Conservation (phyloP, 192 early-diverging fungal genomes). For the Rhizophagus clarus region DNA sequence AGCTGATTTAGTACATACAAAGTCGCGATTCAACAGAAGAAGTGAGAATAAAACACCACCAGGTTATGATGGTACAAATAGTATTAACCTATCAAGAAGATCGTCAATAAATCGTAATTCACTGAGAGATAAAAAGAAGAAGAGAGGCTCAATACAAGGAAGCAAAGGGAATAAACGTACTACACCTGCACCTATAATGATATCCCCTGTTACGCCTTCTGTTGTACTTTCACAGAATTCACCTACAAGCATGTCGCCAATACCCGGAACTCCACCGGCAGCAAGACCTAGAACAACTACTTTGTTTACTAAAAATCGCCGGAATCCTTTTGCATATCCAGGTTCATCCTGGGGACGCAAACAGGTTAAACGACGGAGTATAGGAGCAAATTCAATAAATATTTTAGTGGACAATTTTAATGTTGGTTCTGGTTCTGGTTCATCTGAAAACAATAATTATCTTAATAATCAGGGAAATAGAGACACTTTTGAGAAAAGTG, state of each 20-base stretch:
- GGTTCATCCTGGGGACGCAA: conserved; percentile 28
- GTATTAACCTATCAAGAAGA: neutral
- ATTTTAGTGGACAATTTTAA: conserved; percentile 28
- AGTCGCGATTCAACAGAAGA: conserved; percentile 1
- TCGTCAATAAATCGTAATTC: neutral
- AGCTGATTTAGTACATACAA: conserved; percentile 6
- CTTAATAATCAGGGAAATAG: neutral
- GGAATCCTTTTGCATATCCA: conserved; percentile 16
- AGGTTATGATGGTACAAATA: conserved; percentile 16
- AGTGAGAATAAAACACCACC: conserved; percentile 26
- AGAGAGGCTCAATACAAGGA: conserved; percentile 24
- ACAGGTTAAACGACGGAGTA: conserved; percentile 28
- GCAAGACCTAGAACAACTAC: conserved; percentile 2
- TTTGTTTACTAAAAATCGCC: conserved; percentile 28
- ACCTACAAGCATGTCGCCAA: conserved; percentile 11
- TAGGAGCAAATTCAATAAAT: conserved; percentile 13
- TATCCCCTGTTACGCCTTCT: conserved; percentile 31
- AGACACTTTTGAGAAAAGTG: conserved; percentile 17
- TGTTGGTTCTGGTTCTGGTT: neutral
- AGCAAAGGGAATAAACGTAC: conserved; percentile 22
- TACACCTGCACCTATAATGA: conserved; percentile 21
- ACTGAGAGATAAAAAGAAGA: conserved; percentile 31
- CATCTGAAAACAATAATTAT: conserved; percentile 23
- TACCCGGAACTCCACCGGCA: conserved; percentile 28
- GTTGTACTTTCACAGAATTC: conserved; percentile 32